Evolutionary conservation across 306 rosid species (phyloP).

Genomic region (Fagus crenata): DNA sequence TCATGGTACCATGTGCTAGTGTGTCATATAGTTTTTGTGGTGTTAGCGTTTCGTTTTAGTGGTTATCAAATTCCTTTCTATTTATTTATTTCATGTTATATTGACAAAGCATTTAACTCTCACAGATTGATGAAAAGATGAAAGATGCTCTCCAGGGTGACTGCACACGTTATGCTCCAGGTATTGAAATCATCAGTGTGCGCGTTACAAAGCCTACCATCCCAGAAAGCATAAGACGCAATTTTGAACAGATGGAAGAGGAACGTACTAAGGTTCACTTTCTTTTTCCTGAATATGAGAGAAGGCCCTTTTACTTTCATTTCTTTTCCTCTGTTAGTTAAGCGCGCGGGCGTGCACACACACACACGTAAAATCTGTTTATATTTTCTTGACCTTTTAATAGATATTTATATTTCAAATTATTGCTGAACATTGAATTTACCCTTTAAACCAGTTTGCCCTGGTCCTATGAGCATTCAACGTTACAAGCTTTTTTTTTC

Average conservation of each 20-base stretch:
- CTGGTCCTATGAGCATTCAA: neutral
- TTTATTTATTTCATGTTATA: neutral
- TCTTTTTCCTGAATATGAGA: conserved; percentile 17
- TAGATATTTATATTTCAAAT: neutral
- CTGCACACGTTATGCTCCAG: conserved; percentile 90
- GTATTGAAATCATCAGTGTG: conserved; percentile 83
- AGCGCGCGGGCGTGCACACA: too few species aligned
- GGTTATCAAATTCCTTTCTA: neutral
- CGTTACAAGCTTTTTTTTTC: neutral
- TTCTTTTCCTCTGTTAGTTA: neutral
- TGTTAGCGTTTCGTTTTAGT: conserved; percentile 7
- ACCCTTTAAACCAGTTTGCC: neutral
- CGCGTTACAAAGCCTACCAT: conserved; percentile 88
- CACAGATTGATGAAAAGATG: conserved; percentile 94
- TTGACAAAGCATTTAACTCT: conserved; percentile 19
- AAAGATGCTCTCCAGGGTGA: conserved; percentile 93
- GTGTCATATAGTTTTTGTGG: conserved; percentile 9
- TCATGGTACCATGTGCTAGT: neutral
- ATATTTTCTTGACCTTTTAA: neutral
- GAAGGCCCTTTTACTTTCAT: neutral
- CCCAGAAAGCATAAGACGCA: conserved; percentile 70
- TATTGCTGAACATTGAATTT: neutral
- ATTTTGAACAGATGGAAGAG: conserved; percentile 91
- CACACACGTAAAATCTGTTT: neutral
- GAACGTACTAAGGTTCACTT: conserved; percentile 86